Conservation (phyloP, 768 basidiomycete genomes). For the Rubroboletus pulcherrimus region DNA sequence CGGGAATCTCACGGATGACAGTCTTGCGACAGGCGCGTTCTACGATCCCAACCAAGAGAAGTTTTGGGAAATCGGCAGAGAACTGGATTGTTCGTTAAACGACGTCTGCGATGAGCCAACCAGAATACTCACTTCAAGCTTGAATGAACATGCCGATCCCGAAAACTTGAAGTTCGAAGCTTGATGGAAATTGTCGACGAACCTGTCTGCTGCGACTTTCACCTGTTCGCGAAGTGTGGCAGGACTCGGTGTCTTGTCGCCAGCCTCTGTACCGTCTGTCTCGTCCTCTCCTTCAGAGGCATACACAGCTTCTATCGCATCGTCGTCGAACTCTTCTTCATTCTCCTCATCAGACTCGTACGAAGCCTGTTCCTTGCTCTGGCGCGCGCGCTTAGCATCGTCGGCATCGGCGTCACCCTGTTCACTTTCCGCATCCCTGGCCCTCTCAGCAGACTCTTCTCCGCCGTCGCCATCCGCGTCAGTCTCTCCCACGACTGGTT, state of each 20-base stretch:
- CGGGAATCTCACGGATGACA: conserved; percentile 84
- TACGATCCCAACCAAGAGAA: conserved; percentile 89
- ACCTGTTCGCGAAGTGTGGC: conserved; percentile 39
- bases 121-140: conserved; percentile 65
- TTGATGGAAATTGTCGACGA: conserved; percentile 56
- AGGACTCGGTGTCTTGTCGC: conserved; percentile 16
- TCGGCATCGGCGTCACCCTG: conserved; percentile 82
- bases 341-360: conserved; percentile 61
- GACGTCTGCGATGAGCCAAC: not conserved
- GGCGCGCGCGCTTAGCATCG: conserved; percentile 67
- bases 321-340: conserved; percentile 48
- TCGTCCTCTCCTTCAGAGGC: conserved; percentile 45
- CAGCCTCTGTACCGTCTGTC: conserved; percentile 29
- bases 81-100: conserved; percentile 51
- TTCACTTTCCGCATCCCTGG: conserved; percentile 70
- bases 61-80: conserved; percentile 81
- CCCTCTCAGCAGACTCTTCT: conserved; percentile 36
- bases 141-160: conserved; percentile 64
- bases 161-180: conserved; percentile 75
- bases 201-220: conserved; percentile 45
- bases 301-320: conserved; percentile 59
- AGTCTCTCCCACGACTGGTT: conserved; percentile 39
- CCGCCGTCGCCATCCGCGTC: conserved; percentile 55
- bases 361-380: conserved; percentile 67
- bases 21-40: conserved; percentile 83